phyloP scores from a whole-genome alignment of 164 flowering plant genomes.

The Dillenia turbinata region DNA sequence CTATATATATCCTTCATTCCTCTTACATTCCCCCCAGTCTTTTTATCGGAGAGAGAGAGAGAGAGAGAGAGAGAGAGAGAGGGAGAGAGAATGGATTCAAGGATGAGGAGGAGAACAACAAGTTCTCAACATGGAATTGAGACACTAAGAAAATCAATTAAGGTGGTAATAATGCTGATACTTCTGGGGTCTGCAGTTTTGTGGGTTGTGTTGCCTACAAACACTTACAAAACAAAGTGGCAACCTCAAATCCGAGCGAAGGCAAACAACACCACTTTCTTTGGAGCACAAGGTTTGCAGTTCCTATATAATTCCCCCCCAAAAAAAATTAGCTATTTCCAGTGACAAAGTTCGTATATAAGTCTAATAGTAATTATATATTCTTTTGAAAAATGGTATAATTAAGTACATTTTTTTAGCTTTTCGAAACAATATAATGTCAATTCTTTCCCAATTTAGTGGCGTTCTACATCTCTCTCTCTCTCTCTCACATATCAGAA shows the following conservation, averaged over 20 bases:
- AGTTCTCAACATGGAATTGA: neutral
- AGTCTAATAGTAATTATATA: too few relatives aligned
- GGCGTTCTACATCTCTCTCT: neutral
- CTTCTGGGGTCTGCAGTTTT: conserved; percentile 43
- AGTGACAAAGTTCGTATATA: neutral
- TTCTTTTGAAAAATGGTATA: neutral
- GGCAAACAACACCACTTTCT: conserved; percentile 38
- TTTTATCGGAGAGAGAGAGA: neutral
- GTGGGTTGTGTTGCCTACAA: conserved; percentile 65
- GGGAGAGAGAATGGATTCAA: conserved; percentile 5
- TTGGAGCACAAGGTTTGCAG: conserved; percentile 55
- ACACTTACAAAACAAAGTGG: conserved; percentile 37
- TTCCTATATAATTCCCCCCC: neutral
- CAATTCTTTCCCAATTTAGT: too few relatives aligned
- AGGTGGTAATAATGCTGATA: conserved; percentile 18
- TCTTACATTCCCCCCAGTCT: neutral
- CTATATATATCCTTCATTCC: neutral
- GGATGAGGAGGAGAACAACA: neutral
- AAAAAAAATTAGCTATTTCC: too few relatives aligned
- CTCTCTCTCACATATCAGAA: too few relatives aligned
- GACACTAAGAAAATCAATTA: conserved; percentile 11
- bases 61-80: conserved; percentile 3
- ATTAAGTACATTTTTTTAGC: neutral
- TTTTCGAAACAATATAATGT: neutral
- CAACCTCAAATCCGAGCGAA: conserved; percentile 20